Evolutionary conservation across 176 grass and related monocot species (phyloP).

Genomic region (Dendrocalamus sinicus): DNA sequence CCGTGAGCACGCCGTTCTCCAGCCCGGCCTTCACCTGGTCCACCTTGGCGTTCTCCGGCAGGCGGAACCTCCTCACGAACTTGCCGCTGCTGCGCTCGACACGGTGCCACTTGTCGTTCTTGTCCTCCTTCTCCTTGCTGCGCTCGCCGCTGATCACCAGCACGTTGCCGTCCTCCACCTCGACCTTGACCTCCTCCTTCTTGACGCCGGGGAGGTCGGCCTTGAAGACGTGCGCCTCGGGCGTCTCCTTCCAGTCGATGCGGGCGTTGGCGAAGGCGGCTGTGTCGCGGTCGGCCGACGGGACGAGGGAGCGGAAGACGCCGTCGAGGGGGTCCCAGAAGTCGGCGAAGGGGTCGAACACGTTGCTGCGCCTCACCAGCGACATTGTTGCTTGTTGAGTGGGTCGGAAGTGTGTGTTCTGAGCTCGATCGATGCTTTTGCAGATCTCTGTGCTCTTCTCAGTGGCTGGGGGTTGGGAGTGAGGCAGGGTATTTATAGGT

Average conservation of each 20-base stretch:
- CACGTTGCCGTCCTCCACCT: slow-evolving; percentile 55
- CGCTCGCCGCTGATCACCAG: slow-evolving; percentile 48
- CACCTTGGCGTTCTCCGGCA: slow-evolving; percentile 47
- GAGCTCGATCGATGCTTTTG: neutral
- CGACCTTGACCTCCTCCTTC: slow-evolving; percentile 52
- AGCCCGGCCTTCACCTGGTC: slow-evolving; percentile 45
- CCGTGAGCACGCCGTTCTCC: slow-evolving; percentile 48
- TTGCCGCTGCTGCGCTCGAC: slow-evolving; percentile 51
- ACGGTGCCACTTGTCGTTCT: slow-evolving; percentile 51
- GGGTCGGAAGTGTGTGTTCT: neutral
- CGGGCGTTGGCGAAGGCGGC: slow-evolving; percentile 11
- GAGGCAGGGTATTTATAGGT: slow-evolving; percentile 39
- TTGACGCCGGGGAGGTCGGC: slow-evolving; percentile 47
- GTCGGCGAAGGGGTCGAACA: slow-evolving; percentile 63
- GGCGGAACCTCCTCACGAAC: slow-evolving; percentile 26
- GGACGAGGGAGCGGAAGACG: slow-evolving; percentile 43
- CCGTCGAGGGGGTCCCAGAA: slow-evolving; percentile 54
- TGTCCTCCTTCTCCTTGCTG: slow-evolving; percentile 46
- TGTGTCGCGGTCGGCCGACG: neutral
- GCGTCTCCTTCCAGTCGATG: slow-evolving; percentile 51
- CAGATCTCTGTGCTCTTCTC: neutral
- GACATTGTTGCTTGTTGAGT: slow-evolving; percentile 35
- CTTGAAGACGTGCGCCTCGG: slow-evolving; percentile 49
- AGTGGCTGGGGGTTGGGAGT: neutral
- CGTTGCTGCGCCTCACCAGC: slow-evolving; percentile 40